Conservation (phyloP, 2,329 filamentous ascomycete species). For the Cladosporium phlei region DNA sequence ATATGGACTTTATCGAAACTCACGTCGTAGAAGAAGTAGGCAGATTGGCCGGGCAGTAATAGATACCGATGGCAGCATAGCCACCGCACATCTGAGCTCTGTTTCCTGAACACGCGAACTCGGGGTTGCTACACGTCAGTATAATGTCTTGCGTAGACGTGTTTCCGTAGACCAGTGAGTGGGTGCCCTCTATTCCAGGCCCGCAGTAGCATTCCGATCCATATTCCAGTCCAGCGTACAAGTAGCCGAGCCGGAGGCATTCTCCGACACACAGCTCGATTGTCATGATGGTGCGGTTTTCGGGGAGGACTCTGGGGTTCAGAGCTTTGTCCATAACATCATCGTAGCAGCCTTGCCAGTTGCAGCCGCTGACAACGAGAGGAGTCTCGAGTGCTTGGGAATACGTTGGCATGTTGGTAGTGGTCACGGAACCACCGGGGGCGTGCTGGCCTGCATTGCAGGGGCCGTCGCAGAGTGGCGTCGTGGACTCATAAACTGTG, state of each 20-base stretch:
- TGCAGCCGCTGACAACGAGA: constrained; percentile 2
- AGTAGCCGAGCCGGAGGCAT: constrained; percentile 18
- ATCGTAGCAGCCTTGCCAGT: constrained; percentile 3
- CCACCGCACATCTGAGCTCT: constrained; percentile 11
- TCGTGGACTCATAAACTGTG: background rate
- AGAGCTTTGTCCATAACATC: background rate
- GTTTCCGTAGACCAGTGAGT: background rate
- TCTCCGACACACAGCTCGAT: constrained; percentile 6
- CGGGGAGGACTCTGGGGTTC: background rate
- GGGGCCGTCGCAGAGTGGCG: constrained; percentile 1
- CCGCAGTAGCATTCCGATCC: constrained; percentile 31
- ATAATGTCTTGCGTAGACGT: background rate
- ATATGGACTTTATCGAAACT: no score
- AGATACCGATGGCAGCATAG: constrained; percentile 6
- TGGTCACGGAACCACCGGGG: constrained; percentile 3
- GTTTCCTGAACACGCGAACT: constrained; percentile 1
- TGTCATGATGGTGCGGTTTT: background rate
- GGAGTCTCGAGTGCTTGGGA: constrained; percentile 1
- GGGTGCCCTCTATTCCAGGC: background rate
- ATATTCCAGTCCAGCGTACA: constrained; percentile 32
- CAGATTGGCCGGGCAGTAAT: background rate
- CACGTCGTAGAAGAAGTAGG: background rate
- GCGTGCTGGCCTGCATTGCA: constrained; percentile 2
- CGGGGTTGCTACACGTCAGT: background rate
- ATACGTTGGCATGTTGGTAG: background rate